Evolutionary conservation across 176 grass and related monocot species (phyloP), one percentile per base, ranked within the genome.

Genomic region (Carex scoparia): DNA sequence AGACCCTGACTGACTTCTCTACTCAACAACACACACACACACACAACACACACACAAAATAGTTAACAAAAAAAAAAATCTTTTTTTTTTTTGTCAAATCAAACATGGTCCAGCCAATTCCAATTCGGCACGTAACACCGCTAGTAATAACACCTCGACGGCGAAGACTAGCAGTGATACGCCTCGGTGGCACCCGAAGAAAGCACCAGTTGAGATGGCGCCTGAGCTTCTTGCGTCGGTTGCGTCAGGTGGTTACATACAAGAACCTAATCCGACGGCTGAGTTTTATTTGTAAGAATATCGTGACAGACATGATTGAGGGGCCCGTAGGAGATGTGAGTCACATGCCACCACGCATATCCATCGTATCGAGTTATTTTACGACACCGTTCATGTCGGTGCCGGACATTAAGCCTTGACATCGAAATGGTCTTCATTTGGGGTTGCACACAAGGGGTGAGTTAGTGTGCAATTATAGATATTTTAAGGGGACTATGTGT

Each of bases 141-240:
- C 65, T 5, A 35, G 14, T 38, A 7, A 68, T 5, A 30, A 28
- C 3, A 5, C 85, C 75, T 23, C 69, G 67, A 1, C 79, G 91
- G 37, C 91, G 84, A 3, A 91, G 87, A 85, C 66, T 91, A 48
- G 84, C 46, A 70, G 81, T 91, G 31, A 87, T 93, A 61, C 91
- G 89, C 0, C 91, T 93, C 44, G 91, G 88, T 64, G 38, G 87
- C 54, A 76, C 4, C 23, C 51, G 67, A 54, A 18, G 59, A 1
- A 15, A 32, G 58, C 13, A 57, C 16, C 76, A 33, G 55, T 81
- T 38, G 55, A 30, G 40, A 57, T 44, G 77, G 14, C 30, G 19
- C 18, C 71, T 67, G 64, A 37, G 82, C 3, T 65, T 93, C 53
- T 81, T 86, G 0, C 69, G 48, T 1, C 79, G 69, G 2, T 49